Evolutionary conservation across 169 alveolate species (phyloP), one percentile per base, ranked within the genome.

Genomic region (Plasmodium gaboni): DNA sequence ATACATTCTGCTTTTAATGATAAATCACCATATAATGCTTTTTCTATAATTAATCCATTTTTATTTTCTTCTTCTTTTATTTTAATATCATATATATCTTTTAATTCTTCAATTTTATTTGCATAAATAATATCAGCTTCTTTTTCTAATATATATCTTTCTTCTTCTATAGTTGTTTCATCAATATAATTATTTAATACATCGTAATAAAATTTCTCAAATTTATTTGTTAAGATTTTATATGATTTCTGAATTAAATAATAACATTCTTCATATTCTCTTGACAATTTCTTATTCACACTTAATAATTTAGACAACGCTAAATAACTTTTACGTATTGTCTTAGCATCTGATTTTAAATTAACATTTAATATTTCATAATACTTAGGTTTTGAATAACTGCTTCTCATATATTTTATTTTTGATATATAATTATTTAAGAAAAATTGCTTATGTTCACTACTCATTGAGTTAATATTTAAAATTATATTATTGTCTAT

Each of bases 31-130:
- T 64, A 78, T 64, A 78, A 6, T 42, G 89, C 89, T 55, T 78
- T 78, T 57, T 78, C 89, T 64, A 78, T 78, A 12, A 78, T 65
- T 65, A 78, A 42, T 17, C 89, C 89, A 15, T 78, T 78, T 78
- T 78, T 78, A 8, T 28, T 9, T 1, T 65, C 17, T 57, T 78
- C 89, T 28, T 78, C 72, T 10, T 78, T 64, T 17, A 78, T n/a
- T 65, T 78, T 78, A 28, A 64, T 42, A 13, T 15, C 12, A 65
- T 65, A 78, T 15, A 64, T 19, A 26, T 51, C 65, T 46, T 78
- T 65, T 65, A 78, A 28, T 65, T 78, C 89, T 6, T 78, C 50
- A 0, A 78, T 78, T 78, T 78, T 78, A 78, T 78, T 78, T 48
- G 10, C 22, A 44, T 78, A 78, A 12, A 78, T 78, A 8, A 50